Evolutionary conservation across 1,284 basidiomycete species (phyloP).

Genomic region (Cystobasidiaceae sp.): DNA sequence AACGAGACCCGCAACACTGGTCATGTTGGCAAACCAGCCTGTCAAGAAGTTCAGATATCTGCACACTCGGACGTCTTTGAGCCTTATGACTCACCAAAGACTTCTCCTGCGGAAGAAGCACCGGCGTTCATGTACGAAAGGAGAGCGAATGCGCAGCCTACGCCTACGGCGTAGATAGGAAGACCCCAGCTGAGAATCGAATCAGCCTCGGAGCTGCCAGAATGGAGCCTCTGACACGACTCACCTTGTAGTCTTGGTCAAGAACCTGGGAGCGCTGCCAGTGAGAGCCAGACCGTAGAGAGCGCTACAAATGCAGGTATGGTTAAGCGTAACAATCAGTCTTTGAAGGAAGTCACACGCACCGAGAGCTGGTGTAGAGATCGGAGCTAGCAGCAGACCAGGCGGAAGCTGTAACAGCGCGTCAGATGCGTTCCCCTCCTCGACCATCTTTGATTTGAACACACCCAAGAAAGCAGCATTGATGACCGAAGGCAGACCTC

Average conservation of each 20-base stretch:
- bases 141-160: constrained; percentile 61
- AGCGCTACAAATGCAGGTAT: constrained; percentile 43
- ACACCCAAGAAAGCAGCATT: constrained; percentile 48
- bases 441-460: not conserved
- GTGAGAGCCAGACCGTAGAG: constrained; percentile 53
- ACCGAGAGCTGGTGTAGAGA: constrained; percentile 54
- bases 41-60: not conserved
- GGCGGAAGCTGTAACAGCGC: constrained; percentile 40
- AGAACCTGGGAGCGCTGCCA: constrained; percentile 53
- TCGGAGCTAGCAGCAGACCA: constrained; percentile 56
- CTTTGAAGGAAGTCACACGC: not conserved
- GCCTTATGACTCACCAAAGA: constrained; percentile 53
- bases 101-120: constrained; percentile 57
- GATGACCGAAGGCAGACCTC: constrained; percentile 43
- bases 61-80: constrained; percentile 9
- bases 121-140: constrained; percentile 67
- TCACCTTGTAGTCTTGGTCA: constrained; percentile 59
- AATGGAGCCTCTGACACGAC: constrained; percentile 44
- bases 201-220: not conserved
- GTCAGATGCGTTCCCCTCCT: constrained; percentile 41
- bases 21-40: constrained; percentile 46
- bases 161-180: constrained; percentile 56
- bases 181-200: constrained; percentile 5
- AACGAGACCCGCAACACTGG: constrained; percentile 58
- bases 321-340: not conserved